These are phyloP conservation scores for Micractinium sp. DNA, from an alignment of 139 green algal genomes.

Conservation along the genomic window DNA sequence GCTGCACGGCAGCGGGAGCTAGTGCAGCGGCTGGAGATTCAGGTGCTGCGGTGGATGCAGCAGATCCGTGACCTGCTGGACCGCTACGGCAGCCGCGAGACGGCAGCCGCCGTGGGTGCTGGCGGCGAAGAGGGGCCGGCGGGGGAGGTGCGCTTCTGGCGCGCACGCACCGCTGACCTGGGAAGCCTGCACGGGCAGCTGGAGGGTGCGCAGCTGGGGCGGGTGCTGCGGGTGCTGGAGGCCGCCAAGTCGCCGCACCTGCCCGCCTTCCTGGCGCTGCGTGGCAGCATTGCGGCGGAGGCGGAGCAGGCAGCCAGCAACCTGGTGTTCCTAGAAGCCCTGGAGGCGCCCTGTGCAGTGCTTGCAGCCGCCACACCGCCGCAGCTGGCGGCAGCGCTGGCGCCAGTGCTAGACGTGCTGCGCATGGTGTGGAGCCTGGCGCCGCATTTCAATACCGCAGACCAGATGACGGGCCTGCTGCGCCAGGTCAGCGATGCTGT, in stretches of 20 bases:
- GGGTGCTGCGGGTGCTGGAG: conserved; percentile 64
- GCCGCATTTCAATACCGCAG: conserved; percentile 87
- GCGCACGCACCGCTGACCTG: conserved; percentile 76
- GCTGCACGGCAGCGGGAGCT: conserved; percentile 73
- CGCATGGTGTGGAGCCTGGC: conserved; percentile 88
- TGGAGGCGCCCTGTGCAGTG: conserved; percentile 77
- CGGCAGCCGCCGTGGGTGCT: not conserved
- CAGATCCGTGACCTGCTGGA: conserved; percentile 87
- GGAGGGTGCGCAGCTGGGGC: conserved; percentile 29
- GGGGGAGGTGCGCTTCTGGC: conserved; percentile 90
- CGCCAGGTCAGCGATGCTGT: conserved; percentile 86
- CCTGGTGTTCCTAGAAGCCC: conserved; percentile 74
- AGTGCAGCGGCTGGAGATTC: conserved; percentile 86
- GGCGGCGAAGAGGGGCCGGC: conserved; percentile 68
- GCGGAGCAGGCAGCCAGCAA: conserved; percentile 84
- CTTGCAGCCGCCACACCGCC: not conserved
- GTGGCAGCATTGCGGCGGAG: conserved; percentile 76
- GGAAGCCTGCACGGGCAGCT: conserved; percentile 79
- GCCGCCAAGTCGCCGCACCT: conserved; percentile 79
- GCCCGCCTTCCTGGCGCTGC: conserved; percentile 74
- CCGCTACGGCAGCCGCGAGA: conserved; percentile 10
- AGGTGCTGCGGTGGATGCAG: conserved; percentile 86
- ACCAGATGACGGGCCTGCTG: conserved; percentile 85
- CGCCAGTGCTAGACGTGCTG: conserved; percentile 78
- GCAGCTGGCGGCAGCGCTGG: conserved; percentile 76